A percentile compares a stretch with the other conserved stretches of the same genome.
Evolutionary conservation across 345 rosid species (phyloP).

Genomic region (Rhizophora apiculata): DNA sequence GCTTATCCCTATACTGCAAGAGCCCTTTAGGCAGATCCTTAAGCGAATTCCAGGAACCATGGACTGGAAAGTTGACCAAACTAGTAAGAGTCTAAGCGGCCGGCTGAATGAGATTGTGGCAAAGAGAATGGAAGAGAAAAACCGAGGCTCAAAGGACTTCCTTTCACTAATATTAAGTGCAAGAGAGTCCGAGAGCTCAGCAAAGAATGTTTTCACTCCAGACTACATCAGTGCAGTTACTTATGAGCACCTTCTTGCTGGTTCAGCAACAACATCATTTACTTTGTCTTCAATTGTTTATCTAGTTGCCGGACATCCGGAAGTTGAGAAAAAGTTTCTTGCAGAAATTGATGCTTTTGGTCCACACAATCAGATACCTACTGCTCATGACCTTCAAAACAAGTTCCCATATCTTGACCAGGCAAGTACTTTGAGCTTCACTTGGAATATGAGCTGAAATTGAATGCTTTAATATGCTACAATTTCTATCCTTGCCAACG

Average conservation of each 20-base stretch:
- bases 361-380: conserved; percentile 48
- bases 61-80: conserved; percentile 77
- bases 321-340: conserved; percentile 65
- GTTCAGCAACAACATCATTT: conserved; percentile 84
- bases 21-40: conserved; percentile 74
- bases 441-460: neutral
- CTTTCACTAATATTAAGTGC: conserved; percentile 66
- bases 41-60: conserved; percentile 82
- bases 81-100: conserved; percentile 48
- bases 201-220: conserved; percentile 49
- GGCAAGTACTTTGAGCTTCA: conserved; percentile 31
- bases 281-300: conserved; percentile 70
- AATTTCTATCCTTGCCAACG: neutral
- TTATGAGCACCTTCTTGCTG: conserved; percentile 91
- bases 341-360: conserved; percentile 73
- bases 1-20: conserved; percentile 73
- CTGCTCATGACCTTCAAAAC: conserved; percentile 60
- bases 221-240: conserved; percentile 84
- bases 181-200: conserved; percentile 51
- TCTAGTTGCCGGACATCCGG: conserved; percentile 64
- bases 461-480: neutral
- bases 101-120: conserved; percentile 71
- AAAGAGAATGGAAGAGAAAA: conserved; percentile 51
- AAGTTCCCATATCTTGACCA: conserved; percentile 80
- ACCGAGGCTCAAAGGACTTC: conserved; percentile 62